These are phyloP conservation scores for Ogataea henricii DNA, from an alignment of 805 yeast species.

Conservation along the genomic window DNA sequence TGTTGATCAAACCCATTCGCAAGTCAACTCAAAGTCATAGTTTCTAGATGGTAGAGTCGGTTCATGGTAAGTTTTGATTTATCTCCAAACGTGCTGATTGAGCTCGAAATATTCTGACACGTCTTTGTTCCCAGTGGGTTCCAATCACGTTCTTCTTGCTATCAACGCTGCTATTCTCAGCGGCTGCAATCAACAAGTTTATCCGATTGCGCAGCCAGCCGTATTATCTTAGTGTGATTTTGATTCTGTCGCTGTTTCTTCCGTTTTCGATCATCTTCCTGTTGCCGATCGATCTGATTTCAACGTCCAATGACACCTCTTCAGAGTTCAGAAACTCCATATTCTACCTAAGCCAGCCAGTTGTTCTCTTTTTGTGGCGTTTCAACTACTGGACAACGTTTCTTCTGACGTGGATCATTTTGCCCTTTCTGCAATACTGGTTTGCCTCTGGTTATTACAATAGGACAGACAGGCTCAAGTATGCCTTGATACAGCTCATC, in stretches of 20 bases:
- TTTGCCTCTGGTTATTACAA: constrained; percentile 69
- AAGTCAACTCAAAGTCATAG: too few species aligned
- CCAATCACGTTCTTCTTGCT: constrained; percentile 27
- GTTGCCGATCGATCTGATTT: constrained; percentile 73
- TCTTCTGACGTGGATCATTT: constrained; percentile 70
- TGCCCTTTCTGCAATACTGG: constrained; percentile 75
- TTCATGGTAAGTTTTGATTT: constrained; percentile 1
- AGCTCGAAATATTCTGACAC: background rate
- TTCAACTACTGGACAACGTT: constrained; percentile 80
- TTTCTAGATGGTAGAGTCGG: background rate
- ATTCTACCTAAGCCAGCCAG: constrained; percentile 47
- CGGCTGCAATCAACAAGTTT: constrained; percentile 38
- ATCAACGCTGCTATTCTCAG: constrained; percentile 34
- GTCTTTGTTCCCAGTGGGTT: constrained; percentile 23
- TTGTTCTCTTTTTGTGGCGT: constrained; percentile 66
- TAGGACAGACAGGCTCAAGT: constrained; percentile 46
- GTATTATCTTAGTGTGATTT: constrained; percentile 45
- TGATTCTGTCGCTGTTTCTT: constrained; percentile 63
- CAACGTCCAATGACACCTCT: constrained; percentile 43
- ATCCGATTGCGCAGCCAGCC: constrained; percentile 40
- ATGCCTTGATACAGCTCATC: constrained; percentile 58
- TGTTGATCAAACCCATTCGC: too few species aligned
- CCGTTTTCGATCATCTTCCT: constrained; percentile 75
- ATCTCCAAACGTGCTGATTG: background rate
- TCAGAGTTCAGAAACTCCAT: constrained; percentile 30